These are phyloP conservation scores for Nothomitra cinnamomea DNA, from an alignment of 2,329 filamentous ascomycete species.

Conservation along the genomic window DNA sequence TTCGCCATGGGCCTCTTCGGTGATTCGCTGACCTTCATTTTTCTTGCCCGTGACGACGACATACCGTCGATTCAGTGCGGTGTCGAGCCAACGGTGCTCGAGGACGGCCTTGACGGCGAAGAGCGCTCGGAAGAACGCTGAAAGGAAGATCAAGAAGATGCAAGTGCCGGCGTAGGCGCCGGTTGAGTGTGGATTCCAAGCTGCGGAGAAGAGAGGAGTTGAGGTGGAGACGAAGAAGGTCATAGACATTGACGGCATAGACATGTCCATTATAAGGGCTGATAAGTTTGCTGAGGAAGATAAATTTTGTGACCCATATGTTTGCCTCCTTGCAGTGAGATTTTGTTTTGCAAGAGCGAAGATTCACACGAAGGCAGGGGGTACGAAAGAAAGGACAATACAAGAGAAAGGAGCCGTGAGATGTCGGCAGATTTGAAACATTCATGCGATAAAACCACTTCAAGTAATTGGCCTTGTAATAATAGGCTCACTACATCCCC, in stretches of 20 bases:
- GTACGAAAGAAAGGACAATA: too few species aligned
- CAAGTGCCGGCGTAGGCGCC: conserved; percentile 67
- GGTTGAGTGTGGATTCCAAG: conserved; percentile 55
- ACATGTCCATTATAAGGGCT: too few species aligned
- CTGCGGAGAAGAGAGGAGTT: conserved; percentile 41
- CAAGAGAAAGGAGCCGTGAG: too few species aligned
- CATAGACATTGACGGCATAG: background rate
- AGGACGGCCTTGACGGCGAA: conserved; percentile 48
- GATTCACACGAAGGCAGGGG: too few species aligned
- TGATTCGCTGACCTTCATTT: conserved; percentile 40
- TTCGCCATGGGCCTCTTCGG: conserved; percentile 44
- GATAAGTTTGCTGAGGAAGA: too few species aligned
- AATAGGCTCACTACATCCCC: too few species aligned
- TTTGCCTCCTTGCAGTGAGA: too few species aligned
- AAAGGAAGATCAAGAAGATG: conserved; percentile 73
- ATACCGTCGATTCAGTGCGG: conserved; percentile 58
- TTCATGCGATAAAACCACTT: too few species aligned
- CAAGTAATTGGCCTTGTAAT: too few species aligned
- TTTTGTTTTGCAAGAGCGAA: too few species aligned
- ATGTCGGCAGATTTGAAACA: too few species aligned
- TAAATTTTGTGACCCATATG: too few species aligned
- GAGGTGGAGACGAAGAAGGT: conserved; percentile 4
- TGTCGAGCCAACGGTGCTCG: conserved; percentile 52
- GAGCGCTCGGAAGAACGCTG: conserved; percentile 49
- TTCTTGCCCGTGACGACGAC: conserved; percentile 52